phyloP scores from a whole-genome alignment of 495 filamentous ascomycete species.

The Penicillium longicatenatum region DNA sequence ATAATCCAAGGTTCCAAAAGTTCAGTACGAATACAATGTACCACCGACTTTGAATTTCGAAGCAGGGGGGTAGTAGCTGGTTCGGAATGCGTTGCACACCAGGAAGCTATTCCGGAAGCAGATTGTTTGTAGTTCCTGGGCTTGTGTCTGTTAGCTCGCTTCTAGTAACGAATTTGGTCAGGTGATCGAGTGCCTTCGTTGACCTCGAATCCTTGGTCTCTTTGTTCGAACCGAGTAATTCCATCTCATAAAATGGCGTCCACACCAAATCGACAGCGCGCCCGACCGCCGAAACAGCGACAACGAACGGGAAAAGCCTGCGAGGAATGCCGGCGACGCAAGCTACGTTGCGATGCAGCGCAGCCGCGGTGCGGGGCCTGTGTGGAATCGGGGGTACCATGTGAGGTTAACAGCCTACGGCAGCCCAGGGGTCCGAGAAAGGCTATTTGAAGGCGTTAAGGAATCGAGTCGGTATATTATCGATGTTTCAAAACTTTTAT shows the following conservation, averaged over 20 bases:
- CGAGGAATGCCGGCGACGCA: conserved; percentile 48
- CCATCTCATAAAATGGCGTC: not conserved
- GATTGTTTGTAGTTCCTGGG: too few species aligned
- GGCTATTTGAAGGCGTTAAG: conserved; percentile 52
- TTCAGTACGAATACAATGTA: too few species aligned
- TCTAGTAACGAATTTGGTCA: too few species aligned
- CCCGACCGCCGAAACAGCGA: not conserved
- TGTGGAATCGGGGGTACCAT: conserved; percentile 46
- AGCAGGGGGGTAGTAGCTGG: too few species aligned
- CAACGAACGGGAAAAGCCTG: conserved; percentile 24
- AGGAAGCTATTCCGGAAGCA: too few species aligned
- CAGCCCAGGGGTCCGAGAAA: conserved; percentile 52
- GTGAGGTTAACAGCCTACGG: conserved; percentile 46
- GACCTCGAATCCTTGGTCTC: not conserved
- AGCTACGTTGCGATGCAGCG: conserved; percentile 53
- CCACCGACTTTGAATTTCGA: too few species aligned
- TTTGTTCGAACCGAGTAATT: not conserved
- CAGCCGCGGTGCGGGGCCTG: conserved; percentile 54
- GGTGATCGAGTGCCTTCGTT: not conserved
- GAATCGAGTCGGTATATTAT: conserved; percentile 4
- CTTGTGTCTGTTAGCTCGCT: too few species aligned
- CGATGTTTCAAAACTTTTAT: not conserved
- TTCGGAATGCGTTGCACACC: too few species aligned
- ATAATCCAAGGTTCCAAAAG: too few species aligned
- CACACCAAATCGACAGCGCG: not conserved